Conservation (phyloP, 2,329 filamentous ascomycete species). For the Penicillium sp. region DNA sequence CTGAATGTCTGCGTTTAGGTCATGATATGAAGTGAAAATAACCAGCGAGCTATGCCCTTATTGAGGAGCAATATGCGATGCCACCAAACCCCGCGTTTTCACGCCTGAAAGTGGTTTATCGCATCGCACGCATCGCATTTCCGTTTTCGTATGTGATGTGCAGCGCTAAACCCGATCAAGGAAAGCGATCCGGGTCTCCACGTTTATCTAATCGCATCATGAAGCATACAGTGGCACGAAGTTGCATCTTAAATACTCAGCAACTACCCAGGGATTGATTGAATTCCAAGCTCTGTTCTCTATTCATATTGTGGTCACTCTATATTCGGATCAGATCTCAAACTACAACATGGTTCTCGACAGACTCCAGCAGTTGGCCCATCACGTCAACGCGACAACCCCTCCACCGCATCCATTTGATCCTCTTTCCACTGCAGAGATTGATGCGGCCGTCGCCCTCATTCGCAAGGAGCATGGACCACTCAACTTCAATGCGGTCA, state of each 20-base stretch:
- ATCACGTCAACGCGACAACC: conserved; percentile 59
- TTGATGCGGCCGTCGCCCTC: conserved; percentile 67
- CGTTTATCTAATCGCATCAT: conserved; percentile 15
- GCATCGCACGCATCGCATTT: conserved; percentile 20
- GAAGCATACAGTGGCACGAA: background rate
- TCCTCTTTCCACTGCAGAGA: conserved; percentile 71
- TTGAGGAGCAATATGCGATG: background rate
- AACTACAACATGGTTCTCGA: conserved; percentile 57
- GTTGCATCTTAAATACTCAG: conserved; percentile 12
- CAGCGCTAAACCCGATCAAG: conserved; percentile 52
- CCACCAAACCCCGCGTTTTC: background rate
- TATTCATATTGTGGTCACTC: background rate
- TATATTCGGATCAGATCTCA: background rate
- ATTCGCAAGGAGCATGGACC: conserved; percentile 69
- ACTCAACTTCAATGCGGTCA: conserved; percentile 83
- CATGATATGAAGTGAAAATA: background rate
- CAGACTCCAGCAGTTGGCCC: conserved; percentile 63
- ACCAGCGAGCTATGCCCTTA: background rate
- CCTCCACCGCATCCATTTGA: conserved; percentile 71
- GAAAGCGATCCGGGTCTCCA: conserved; percentile 57
- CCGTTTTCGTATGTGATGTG: conserved; percentile 12
- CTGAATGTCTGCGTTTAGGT: background rate
- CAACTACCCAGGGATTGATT: background rate
- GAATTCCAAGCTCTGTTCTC: too few species aligned
- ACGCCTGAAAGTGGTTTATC: background rate